Percentiles rank a stretch among this genome's conserved stretches.
phyloP scores from a whole-genome alignment of 441 rosid species.

The Bruguiera hainesii region DNA sequence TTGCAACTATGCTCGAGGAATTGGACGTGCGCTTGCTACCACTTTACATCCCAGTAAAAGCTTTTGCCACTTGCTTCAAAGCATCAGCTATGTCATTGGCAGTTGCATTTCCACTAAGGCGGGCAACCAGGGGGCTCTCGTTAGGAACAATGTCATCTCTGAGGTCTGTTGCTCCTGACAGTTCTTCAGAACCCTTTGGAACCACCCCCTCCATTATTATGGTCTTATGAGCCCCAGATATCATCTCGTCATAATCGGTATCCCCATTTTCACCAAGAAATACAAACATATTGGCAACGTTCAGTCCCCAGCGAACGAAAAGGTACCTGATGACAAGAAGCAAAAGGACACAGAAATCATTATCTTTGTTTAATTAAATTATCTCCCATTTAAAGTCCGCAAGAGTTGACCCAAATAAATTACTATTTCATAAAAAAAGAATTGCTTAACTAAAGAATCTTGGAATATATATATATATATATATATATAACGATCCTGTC shows the following conservation, averaged over 20 bases:
- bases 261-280: slow-evolving; percentile 85
- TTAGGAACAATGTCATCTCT: slow-evolving; percentile 68
- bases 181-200: slow-evolving; percentile 54
- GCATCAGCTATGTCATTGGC: slow-evolving; percentile 51
- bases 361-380: background rate
- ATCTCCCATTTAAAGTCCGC: background rate
- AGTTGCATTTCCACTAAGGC: slow-evolving; percentile 41
- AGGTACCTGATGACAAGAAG: slow-evolving; percentile 49
- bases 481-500: too few relatives aligned
- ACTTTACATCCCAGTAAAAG: slow-evolving; percentile 30
- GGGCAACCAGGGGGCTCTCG: slow-evolving; percentile 56
- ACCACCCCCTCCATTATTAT: slow-evolving; percentile 61
- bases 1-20: background rate
- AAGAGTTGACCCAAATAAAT: background rate
- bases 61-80: slow-evolving; percentile 52
- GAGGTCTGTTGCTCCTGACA: slow-evolving; percentile 55
- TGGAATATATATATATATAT: too few relatives aligned
- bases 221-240: slow-evolving; percentile 80
- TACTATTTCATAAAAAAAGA: background rate
- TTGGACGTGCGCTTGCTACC: background rate
- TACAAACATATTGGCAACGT: slow-evolving; percentile 78
- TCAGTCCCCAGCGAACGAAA: slow-evolving; percentile 91
- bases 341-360: background rate
- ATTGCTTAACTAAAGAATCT: background rate
- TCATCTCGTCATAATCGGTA: slow-evolving; percentile 81